phyloP scores from a whole-genome alignment of 805 yeast genomes.

The Blastobotrys parvus region DNA sequence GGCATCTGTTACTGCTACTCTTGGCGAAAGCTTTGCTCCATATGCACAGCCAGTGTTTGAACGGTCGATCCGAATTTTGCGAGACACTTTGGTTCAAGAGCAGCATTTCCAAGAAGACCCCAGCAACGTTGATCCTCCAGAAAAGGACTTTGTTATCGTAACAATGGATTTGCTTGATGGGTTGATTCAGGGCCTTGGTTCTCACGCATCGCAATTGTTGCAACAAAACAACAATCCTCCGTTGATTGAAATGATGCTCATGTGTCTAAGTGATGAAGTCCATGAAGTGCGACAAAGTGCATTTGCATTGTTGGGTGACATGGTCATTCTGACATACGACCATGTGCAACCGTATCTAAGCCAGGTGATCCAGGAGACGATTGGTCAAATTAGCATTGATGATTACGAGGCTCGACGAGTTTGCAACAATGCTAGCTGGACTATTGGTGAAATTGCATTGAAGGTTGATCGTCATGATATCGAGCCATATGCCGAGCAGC shows the following conservation, averaged over 20 bases:
- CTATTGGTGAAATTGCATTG: slow-evolving; percentile 78
- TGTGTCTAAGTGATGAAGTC: slow-evolving; percentile 64
- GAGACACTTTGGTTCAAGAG: slow-evolving; percentile 59
- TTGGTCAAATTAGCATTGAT: slow-evolving; percentile 50
- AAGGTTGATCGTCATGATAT: slow-evolving; percentile 37
- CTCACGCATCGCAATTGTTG: slow-evolving; percentile 50
- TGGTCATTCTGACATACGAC: slow-evolving; percentile 55
- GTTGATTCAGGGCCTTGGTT: slow-evolving; percentile 77
- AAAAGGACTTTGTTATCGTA: slow-evolving; percentile 83
- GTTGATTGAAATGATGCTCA: slow-evolving; percentile 53
- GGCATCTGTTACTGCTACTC: slow-evolving; percentile 80
- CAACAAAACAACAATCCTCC: slow-evolving; percentile 17
- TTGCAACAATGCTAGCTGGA: slow-evolving; percentile 88
- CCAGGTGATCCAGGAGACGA: slow-evolving; percentile 34
- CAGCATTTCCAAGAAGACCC: slow-evolving; percentile 60
- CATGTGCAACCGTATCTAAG: slow-evolving; percentile 27
- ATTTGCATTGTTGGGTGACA: slow-evolving; percentile 84
- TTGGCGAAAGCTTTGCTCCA: slow-evolving; percentile 80
- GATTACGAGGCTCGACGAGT: slow-evolving; percentile 59
- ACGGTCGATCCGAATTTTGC: slow-evolving; percentile 64
- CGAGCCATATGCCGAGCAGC: slow-evolving; percentile 44
- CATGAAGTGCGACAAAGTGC: slow-evolving; percentile 92
- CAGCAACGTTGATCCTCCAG: slow-evolving; percentile 48
- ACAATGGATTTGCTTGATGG: slow-evolving; percentile 89
- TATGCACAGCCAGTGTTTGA: slow-evolving; percentile 81